Base-by-base conservation (phyloP, 2,329 filamentous ascomycete species). In the Alternaria solani region DNA sequence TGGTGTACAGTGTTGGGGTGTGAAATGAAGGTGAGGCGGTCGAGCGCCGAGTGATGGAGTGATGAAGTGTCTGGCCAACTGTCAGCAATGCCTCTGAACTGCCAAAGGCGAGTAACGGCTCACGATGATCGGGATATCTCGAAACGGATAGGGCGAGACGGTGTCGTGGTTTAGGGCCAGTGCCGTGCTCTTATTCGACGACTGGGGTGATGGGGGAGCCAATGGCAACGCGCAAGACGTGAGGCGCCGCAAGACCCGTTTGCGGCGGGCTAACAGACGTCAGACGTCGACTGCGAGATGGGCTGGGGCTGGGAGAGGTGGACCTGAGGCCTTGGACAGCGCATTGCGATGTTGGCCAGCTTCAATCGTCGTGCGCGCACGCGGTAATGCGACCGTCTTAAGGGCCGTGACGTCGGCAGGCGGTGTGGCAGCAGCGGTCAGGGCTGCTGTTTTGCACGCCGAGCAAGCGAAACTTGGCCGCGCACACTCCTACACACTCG, bases 351-450 rank as follows among this genome's bases (percentile, higher is more conserved):
- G 64, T 71, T 67, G 55, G 72, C 66, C 70, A 70, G 66, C 72
- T 72, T 71, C 68, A 55, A 61, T 38, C 59, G 65, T 59, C 64
- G 69, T 62, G 63, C 66, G 70, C 69, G 71, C 46, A 36, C 68
- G 70, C 68, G 69, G 67, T 66, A 54, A 62, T 66, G 71, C 67
- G 69, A 76, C 67, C 73, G 69, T 68, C 68, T 72, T 75, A 75
- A 72, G 70, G 57, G 65, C 67, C 63, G 68, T 68, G 68, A 75
- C 67, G 74, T 70, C 58, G 67, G 69, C 71, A 77, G 76, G 77
- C 76, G 76, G 77, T 78, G 77, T 75, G 68, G 63, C 44, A 64
- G 63, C 44, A 64, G 66, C 67, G 74, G 76, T 77, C 75, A 76
- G 71, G 77, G 76, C 76, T 70, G 71, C 65, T 71, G 66, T 74